Evolutionary conservation across 2,329 filamentous ascomycete genomes (phyloP).

Genomic region (Aquanectria penicillioides): DNA sequence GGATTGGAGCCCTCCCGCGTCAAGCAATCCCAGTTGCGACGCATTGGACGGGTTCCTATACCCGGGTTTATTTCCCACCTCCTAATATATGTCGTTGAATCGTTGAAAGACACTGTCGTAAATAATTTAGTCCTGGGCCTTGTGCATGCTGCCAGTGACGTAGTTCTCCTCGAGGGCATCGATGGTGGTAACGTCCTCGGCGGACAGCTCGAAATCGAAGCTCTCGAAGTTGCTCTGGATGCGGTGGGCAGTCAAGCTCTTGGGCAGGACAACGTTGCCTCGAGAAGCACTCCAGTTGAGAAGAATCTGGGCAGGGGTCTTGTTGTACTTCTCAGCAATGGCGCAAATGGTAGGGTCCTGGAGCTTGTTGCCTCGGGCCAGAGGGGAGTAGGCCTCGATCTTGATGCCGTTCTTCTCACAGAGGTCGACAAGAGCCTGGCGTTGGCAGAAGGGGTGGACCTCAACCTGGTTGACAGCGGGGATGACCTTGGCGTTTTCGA

Average conservation of each 20-base stretch:
- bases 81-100: conserved; percentile 16
- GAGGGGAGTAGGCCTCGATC: conserved; percentile 63
- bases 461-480: conserved; percentile 85
- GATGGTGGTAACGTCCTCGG: conserved; percentile 69
- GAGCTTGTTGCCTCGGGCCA: conserved; percentile 51
- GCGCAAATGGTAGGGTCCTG: conserved; percentile 69
- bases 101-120: neutral
- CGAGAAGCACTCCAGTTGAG: conserved; percentile 83
- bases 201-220: conserved; percentile 68
- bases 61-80: neutral
- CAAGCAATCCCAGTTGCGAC: conserved; percentile 25
- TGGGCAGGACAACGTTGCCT: conserved; percentile 78
- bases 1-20: conserved; percentile 13
- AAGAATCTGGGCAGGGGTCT: conserved; percentile 78
- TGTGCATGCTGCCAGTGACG: conserved; percentile 67
- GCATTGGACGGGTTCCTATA: conserved; percentile 2
- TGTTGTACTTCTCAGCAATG: conserved; percentile 75
- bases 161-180: conserved; percentile 75
- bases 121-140: conserved; percentile 48
- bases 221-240: conserved; percentile 74
- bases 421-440: conserved; percentile 66
- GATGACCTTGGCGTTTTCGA: conserved; percentile 64
- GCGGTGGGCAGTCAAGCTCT: conserved; percentile 72
- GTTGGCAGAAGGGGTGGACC: conserved; percentile 78
- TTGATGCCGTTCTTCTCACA: conserved; percentile 66